Percentiles rank a stretch among this genome's conserved stretches.
Conservation (phyloP, 306 rosid species). For the Benincasa hispida region DNA sequence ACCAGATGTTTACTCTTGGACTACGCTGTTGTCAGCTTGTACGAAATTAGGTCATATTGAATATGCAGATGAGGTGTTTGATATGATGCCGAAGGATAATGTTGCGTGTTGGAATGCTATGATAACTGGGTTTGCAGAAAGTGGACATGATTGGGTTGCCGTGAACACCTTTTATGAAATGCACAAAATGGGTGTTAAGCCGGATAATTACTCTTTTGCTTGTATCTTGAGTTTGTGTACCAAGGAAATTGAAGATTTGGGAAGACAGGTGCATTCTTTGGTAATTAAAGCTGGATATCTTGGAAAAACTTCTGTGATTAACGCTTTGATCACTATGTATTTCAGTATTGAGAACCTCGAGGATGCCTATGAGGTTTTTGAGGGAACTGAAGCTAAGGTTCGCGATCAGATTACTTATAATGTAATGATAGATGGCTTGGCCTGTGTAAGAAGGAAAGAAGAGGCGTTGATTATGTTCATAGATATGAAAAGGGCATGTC, state of each 20-base stretch:
- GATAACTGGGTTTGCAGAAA: conserved; percentile 41
- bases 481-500: conserved; percentile 38
- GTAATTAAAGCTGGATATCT: conserved; percentile 40
- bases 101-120: conserved; percentile 68
- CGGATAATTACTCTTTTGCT: conserved; percentile 48
- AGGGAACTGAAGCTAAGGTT: conserved; percentile 22
- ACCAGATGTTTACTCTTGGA: conserved; percentile 63
- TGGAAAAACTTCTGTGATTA: conserved; percentile 43
- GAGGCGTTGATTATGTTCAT: conserved; percentile 45
- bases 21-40: conserved; percentile 48
- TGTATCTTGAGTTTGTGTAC: conserved; percentile 48
- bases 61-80: conserved; percentile 37
- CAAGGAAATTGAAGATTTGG: conserved; percentile 33
- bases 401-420: conserved; percentile 54
- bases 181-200: conserved; percentile 33
- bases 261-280: conserved; percentile 47
- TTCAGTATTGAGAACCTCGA: conserved; percentile 27
- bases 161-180: conserved; percentile 33
- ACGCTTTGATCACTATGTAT: conserved; percentile 60
- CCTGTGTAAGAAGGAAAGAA: conserved; percentile 22
- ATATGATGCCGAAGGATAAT: conserved; percentile 27
- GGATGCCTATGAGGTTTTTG: conserved; percentile 47
- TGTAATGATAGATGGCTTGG: conserved; percentile 69
- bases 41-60: conserved; percentile 27
- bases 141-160: conserved; percentile 24